Evolutionary conservation across 2,329 filamentous ascomycete genomes (phyloP), one percentile per base, ranked within the genome.

Genomic region (Westerdykella ornata): DNA sequence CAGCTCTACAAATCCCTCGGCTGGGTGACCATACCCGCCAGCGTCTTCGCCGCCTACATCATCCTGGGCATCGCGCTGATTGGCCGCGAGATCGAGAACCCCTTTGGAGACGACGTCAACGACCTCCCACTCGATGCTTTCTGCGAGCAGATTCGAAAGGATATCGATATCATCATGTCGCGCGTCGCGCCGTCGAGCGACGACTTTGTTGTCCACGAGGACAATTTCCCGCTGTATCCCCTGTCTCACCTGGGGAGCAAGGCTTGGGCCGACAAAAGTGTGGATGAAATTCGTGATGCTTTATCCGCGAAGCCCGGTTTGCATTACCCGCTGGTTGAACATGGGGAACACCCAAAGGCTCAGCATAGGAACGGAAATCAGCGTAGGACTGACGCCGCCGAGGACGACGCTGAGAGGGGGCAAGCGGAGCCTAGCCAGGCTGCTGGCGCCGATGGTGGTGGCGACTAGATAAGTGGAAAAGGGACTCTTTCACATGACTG

Each of bases 81-180:
- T 56, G 85, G 85, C 31, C 77, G 78, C 49, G 85, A 89, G 66
- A 82, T 89, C 48, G 85, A 89, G 66, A 86, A 89, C 57, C 85
- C 85, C 4, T 89, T 89, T 62, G 85, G 85, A 41, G 73, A 80
- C 47, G 85, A 89, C 48, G 84, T 88, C 53, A 89, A 89, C 58
- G 85, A 89, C 63, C 68, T 50, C 7, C 47, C 45, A 4, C 22
- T 26, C 2, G 86, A 90, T 58, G 69, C 74, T 12, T 94, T 81
- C 71, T 92, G 86, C 67, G 75, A 81, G 29, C 83, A 88, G 56
- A 74, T 92, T 32, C 78, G 82, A 16, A 65, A 75, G 22, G 87
- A 94, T 53, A 72, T 92, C 52, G 84, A 90, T 57, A 78, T 84
- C 43, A 80, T 90, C 51, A 80, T 82, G 16, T 74, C 78, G 41